Conservation (phyloP, 2,329 filamentous ascomycete species). For the Talaromyces sp. region DNA sequence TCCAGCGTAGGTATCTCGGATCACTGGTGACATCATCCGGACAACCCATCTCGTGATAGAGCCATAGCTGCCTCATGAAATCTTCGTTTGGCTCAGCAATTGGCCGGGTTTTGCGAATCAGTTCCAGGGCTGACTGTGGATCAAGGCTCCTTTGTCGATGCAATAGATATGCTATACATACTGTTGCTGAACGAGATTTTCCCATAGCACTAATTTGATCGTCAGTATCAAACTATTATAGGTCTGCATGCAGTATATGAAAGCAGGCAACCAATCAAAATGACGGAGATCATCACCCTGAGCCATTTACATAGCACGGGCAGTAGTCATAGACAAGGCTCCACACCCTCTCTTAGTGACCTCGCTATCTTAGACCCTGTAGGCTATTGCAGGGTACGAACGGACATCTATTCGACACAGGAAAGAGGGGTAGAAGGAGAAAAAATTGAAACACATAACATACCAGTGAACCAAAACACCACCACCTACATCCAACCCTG, state of each 20-base stretch:
- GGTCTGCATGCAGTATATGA: not conserved
- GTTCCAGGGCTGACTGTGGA: slow-evolving; percentile 63
- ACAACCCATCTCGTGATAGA: slow-evolving; percentile 85
- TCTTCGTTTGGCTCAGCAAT: slow-evolving; percentile 86
- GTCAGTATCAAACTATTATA: not conserved
- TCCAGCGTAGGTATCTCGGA: slow-evolving; percentile 76
- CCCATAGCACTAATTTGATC: slow-evolving; percentile 72
- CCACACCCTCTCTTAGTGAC: not conserved
- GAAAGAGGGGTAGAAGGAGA: not conserved
- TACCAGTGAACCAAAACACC: slow-evolving; percentile 68
- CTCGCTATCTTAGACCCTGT: not conserved
- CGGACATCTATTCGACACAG: not conserved
- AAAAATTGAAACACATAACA: slow-evolving; percentile 35
- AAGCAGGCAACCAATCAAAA: not conserved
- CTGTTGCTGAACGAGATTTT: slow-evolving; percentile 85
- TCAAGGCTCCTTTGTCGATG: slow-evolving; percentile 43
- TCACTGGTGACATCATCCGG: slow-evolving; percentile 66
- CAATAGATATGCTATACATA: slow-evolving; percentile 81
- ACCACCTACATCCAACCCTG: slow-evolving; percentile 62
- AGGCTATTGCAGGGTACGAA: slow-evolving; percentile 1
- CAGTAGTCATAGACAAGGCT: slow-evolving; percentile 1
- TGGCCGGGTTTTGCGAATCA: slow-evolving; percentile 67
- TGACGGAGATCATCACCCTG: not conserved
- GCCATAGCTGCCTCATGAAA: slow-evolving; percentile 81
- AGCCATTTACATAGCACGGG: slow-evolving; percentile 1